These are phyloP conservation scores for Diplodia intermedia DNA, from an alignment of 2,329 filamentous ascomycete species.

Conservation along the genomic window DNA sequence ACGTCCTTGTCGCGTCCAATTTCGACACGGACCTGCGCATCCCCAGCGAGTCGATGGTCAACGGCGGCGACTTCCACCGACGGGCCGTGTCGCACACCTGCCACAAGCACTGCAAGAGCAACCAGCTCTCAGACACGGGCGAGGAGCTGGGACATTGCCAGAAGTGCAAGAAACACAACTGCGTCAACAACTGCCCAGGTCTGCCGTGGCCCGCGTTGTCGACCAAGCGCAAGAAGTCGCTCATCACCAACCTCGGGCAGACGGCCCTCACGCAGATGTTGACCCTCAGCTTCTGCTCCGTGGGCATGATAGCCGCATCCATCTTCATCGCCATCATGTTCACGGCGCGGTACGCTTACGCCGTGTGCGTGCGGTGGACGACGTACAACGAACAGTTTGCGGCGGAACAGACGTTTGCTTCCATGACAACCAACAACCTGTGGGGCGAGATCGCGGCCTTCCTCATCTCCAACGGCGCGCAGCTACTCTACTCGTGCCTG, in stretches of 20 bases:
- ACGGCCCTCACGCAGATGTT: constrained; percentile 43
- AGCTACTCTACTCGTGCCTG: constrained; percentile 43
- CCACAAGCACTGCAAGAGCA: constrained; percentile 43
- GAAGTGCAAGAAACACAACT: constrained; percentile 42
- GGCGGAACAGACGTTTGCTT: constrained; percentile 25
- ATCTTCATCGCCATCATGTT: constrained; percentile 37
- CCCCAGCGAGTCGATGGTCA: constrained; percentile 44
- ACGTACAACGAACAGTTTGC: constrained; percentile 24
- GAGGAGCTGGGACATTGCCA: constrained; percentile 46
- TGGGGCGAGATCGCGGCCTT: constrained; percentile 40
- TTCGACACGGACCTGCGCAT: constrained; percentile 41
- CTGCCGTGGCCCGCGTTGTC: constrained; percentile 42
- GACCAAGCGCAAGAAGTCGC: constrained; percentile 43
- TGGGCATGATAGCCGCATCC: constrained; percentile 38
- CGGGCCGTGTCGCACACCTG: constrained; percentile 39
- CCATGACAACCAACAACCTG: constrained; percentile 37
- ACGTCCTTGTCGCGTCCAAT: constrained; percentile 43
- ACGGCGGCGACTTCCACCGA: constrained; percentile 41
- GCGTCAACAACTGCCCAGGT: constrained; percentile 37
- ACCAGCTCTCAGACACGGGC: constrained; percentile 33
- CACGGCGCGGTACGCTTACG: constrained; percentile 23
- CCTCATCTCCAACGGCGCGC: constrained; percentile 41
- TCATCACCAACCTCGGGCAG: constrained; percentile 43
- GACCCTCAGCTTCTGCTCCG: constrained; percentile 28
- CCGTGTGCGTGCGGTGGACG: constrained; percentile 24